Conservation (phyloP, 345 rosid genomes). For the Linum trigynum region DNA sequence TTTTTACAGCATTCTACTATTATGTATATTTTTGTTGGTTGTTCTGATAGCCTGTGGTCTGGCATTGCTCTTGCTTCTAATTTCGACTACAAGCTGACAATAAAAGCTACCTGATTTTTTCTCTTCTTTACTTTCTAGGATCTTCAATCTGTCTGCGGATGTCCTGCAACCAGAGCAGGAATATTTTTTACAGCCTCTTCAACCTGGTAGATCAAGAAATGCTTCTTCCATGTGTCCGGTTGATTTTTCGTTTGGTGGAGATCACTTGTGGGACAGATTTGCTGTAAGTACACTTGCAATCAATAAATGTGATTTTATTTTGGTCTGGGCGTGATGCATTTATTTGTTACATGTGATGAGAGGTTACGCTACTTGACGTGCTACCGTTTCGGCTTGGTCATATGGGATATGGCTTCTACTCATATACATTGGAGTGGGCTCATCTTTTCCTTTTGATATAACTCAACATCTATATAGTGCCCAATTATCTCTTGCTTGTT, state of each 20-base stretch:
- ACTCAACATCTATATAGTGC: too few relatives aligned
- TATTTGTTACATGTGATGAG: background rate
- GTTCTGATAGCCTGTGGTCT: background rate
- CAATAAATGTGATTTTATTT: conserved; percentile 3
- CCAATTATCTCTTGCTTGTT: too few relatives aligned
- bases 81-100: background rate
- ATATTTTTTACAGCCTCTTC: conserved; percentile 83
- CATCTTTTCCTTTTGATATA: too few relatives aligned
- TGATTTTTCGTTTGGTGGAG: conserved; percentile 80
- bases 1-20: too few relatives aligned
- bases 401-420: background rate
- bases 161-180: conserved; percentile 85
- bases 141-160: conserved; percentile 70
- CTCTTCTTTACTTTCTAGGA: conserved; percentile 33
- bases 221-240: conserved; percentile 78
- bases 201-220: conserved; percentile 63
- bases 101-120: background rate
- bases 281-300: conserved; percentile 50
- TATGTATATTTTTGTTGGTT: background rate
- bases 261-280: conserved; percentile 92
- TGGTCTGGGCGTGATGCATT: background rate
- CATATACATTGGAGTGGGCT: too few relatives aligned
- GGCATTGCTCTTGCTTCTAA: background rate
- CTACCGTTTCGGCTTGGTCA: conserved; percentile 3
- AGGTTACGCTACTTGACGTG: background rate